These are phyloP conservation scores for Fusarium sterilihyphosum DNA, from an alignment of 2,329 filamentous ascomycete species.

Conservation along the genomic window DNA sequence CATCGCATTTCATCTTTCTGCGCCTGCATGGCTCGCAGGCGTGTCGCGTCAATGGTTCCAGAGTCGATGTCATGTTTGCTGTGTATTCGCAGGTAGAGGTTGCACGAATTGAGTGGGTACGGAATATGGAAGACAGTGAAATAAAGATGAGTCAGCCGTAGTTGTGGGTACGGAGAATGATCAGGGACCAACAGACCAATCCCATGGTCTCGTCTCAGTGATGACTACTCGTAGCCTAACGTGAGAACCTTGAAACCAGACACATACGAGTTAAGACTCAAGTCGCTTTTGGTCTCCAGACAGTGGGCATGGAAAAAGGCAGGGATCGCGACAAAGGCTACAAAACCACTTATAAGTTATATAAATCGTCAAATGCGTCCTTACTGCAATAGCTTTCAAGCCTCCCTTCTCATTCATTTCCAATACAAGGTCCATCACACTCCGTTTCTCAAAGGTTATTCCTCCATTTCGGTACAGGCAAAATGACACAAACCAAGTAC, in stretches of 20 bases:
- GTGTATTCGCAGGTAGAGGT: not conserved
- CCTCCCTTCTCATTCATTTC: not conserved
- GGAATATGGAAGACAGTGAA: not conserved
- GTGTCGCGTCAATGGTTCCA: not conserved
- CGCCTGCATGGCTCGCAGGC: not conserved
- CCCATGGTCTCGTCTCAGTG: fast-evolving
- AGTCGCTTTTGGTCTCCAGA: not conserved
- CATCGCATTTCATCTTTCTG: not conserved
- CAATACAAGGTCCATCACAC: not conserved
- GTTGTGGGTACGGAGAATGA: not conserved
- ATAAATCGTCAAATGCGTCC: not conserved
- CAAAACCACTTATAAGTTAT: not conserved
- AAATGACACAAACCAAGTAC: not conserved
- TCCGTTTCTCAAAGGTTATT: too few species aligned
- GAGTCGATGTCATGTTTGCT: not conserved
- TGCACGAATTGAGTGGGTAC: not conserved
- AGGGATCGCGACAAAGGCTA: not conserved
- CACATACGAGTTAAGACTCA: not conserved
- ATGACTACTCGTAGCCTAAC: not conserved
- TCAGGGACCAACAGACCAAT: not conserved
- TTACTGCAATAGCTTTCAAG: not conserved
- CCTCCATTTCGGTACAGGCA: not conserved
- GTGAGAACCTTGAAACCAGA: fast-evolving
- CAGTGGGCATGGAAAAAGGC: not conserved
- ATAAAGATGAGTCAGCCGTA: not conserved